These are phyloP conservation scores for Trichoderma parareesei DNA, from an alignment of 495 filamentous ascomycete species.

Conservation along the genomic window DNA sequence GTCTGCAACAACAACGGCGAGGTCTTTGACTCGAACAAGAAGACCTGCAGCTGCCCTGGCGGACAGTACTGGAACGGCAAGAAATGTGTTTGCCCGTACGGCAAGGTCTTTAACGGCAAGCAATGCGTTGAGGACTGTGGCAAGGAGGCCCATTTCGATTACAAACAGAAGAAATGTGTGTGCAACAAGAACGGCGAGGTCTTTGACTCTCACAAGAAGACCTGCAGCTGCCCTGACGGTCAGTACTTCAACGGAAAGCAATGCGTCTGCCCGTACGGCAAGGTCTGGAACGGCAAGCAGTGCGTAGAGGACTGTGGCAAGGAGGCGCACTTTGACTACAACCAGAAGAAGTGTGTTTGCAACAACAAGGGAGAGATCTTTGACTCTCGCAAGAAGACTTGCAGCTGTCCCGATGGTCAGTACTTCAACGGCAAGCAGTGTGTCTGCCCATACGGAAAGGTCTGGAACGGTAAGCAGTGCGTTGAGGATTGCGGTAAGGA, in stretches of 20 bases:
- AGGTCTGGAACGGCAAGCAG: background rate
- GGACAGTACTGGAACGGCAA: constrained; percentile 5
- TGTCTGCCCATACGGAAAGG: background rate
- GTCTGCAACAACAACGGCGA: constrained; percentile 10
- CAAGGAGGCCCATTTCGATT: constrained; percentile 6
- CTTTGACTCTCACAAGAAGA: background rate
- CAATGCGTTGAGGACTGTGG: constrained; percentile 3
- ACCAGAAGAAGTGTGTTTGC: constrained; percentile 10
- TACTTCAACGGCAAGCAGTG: constrained; percentile 5
- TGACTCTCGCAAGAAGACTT: background rate
- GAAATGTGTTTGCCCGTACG: constrained; percentile 6
- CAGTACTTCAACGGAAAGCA: background rate
- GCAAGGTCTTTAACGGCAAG: background rate
- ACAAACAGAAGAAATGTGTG: constrained; percentile 6
- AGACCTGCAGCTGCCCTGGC: constrained; percentile 1
- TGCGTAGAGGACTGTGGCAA: constrained; percentile 1
- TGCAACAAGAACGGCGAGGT: constrained; percentile 10
- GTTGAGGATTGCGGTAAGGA: constrained; percentile 2
- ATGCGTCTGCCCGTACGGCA: constrained; percentile 3
- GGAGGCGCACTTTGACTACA: background rate
- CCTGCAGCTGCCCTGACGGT: constrained; percentile 1
- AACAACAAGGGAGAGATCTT: constrained; percentile 9
- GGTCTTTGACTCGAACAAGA: background rate
- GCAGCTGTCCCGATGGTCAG: constrained; percentile 2
- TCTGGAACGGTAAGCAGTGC: constrained; percentile 4